Conservation (phyloP, 2,329 filamentous ascomycete species). For the Helotiales sp. region DNA sequence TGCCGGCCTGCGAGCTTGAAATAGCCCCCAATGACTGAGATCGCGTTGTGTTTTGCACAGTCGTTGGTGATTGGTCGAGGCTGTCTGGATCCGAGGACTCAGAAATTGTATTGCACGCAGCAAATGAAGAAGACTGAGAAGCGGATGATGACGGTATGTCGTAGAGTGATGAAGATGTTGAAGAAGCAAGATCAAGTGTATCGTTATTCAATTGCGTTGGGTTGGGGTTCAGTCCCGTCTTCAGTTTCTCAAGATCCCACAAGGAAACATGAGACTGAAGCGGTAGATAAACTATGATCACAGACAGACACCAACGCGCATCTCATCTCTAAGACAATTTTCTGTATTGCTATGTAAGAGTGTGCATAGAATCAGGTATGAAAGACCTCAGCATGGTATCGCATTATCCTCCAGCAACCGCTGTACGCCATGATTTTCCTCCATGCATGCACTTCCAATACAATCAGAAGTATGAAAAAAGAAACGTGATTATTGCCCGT, state of each 20-base stretch:
- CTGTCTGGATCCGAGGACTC: too few relatives aligned
- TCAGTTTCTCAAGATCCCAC: background rate
- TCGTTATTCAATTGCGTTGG: background rate
- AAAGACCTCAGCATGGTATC: slow-evolving; percentile 1
- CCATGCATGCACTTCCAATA: background rate
- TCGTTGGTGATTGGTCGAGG: too few relatives aligned
- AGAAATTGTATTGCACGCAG: too few relatives aligned
- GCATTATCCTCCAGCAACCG: background rate
- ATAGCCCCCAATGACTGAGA: too few relatives aligned
- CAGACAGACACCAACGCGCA: too few relatives aligned
- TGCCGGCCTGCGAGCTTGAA: too few relatives aligned
- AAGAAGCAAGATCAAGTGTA: background rate
- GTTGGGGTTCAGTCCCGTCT: background rate
- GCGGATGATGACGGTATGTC: too few relatives aligned
- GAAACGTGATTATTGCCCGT: background rate
- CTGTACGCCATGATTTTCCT: background rate
- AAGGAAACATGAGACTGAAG: background rate
- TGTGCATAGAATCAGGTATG: slow-evolving; percentile 8
- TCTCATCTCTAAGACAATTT: background rate
- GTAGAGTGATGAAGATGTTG: background rate
- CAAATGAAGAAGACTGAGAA: too few relatives aligned
- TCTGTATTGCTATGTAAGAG: background rate
- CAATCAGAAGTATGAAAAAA: background rate
- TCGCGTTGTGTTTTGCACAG: too few relatives aligned
- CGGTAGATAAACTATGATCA: background rate